These are phyloP conservation scores for Sporothrix luriei DNA, from an alignment of 2,329 filamentous ascomycete species.

Conservation along the genomic window DNA sequence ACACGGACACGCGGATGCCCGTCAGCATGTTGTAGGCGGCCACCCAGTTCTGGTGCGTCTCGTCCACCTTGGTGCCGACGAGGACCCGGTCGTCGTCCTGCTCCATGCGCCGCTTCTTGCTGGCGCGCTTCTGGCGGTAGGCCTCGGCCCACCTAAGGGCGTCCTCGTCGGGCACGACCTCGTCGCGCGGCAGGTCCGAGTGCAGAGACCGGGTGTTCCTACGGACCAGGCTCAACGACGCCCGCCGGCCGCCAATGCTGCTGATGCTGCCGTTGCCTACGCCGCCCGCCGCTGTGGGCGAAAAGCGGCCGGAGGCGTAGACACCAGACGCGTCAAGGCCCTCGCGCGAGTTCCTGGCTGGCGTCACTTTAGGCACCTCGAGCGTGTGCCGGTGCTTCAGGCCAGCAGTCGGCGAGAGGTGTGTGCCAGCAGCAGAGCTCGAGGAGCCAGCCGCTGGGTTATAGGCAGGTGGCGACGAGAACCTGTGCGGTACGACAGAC, in stretches of 20 bases:
- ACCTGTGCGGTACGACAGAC: conserved; percentile 54
- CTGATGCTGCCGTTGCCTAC: conserved; percentile 55
- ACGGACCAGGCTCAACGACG: conserved; percentile 80
- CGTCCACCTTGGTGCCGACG: conserved; percentile 96
- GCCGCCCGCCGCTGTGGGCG: conserved; percentile 58
- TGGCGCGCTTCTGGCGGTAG: conserved; percentile 87
- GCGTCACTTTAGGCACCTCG: conserved; percentile 71
- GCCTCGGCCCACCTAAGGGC: conserved; percentile 90
- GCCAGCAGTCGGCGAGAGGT: conserved; percentile 56
- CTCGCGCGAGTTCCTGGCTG: conserved; percentile 73
- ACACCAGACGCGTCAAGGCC: conserved; percentile 59
- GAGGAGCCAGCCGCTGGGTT: conserved; percentile 44
- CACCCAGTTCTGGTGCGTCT: conserved; percentile 95
- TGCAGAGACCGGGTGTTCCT: conserved; percentile 82
- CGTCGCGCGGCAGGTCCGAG: conserved; percentile 81
- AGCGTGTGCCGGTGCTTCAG: conserved; percentile 84
- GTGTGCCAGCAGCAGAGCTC: conserved; percentile 48
- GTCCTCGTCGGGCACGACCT: conserved; percentile 84
- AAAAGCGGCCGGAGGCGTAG: conserved; percentile 78
- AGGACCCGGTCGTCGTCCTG: conserved; percentile 90
- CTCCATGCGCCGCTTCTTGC: conserved; percentile 79
- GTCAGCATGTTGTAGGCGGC: conserved; percentile 99
- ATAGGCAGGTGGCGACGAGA: conserved; percentile 66
- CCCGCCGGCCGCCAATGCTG: conserved; percentile 62
- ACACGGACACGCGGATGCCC: conserved; percentile 95